Percentiles rank a stretch among this genome's conserved stretches.
phyloP scores from a whole-genome alignment of 495 filamentous ascomycete genomes.

The Cladorrhinum samala region DNA sequence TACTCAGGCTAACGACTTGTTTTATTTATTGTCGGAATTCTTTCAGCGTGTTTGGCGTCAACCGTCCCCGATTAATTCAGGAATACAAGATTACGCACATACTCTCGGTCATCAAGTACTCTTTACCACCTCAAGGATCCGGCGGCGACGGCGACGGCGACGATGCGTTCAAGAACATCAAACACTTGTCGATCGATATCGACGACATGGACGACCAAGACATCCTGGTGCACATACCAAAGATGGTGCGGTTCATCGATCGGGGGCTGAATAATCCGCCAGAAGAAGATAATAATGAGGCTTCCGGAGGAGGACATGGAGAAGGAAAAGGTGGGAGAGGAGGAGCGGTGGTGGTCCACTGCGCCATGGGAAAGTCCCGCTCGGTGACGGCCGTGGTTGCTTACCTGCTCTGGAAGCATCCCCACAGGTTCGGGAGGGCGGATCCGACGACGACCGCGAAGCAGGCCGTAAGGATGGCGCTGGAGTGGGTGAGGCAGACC shows the following conservation, averaged over 20 bases:
- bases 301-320: no score
- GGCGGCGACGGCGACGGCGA: slow-evolving; percentile 19
- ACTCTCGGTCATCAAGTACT: slow-evolving; percentile 63
- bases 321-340: background rate
- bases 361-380: slow-evolving; percentile 94
- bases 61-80: slow-evolving; percentile 57
- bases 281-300: background rate
- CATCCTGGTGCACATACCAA: slow-evolving; percentile 70
- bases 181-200: slow-evolving; percentile 72
- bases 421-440: slow-evolving; percentile 35
- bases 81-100: slow-evolving; percentile 81
- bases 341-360: slow-evolving; percentile 48
- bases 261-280: slow-evolving; percentile 48
- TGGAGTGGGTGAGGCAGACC: slow-evolving; percentile 52
- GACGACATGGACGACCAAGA: slow-evolving; percentile 87
- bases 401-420: slow-evolving; percentile 67
- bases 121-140: no score
- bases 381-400: slow-evolving; percentile 80
- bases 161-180: slow-evolving; percentile 43
- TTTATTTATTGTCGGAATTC: slow-evolving; percentile 1
- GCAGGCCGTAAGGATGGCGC: slow-evolving; percentile 30
- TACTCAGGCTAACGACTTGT: slow-evolving; percentile 18
- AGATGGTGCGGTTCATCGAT: slow-evolving; percentile 75
- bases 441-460: slow-evolving; percentile 18
- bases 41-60: slow-evolving; percentile 68